phyloP scores from a whole-genome alignment of 805 yeast genomes.

The Ogataea nakhonphanomensis region DNA sequence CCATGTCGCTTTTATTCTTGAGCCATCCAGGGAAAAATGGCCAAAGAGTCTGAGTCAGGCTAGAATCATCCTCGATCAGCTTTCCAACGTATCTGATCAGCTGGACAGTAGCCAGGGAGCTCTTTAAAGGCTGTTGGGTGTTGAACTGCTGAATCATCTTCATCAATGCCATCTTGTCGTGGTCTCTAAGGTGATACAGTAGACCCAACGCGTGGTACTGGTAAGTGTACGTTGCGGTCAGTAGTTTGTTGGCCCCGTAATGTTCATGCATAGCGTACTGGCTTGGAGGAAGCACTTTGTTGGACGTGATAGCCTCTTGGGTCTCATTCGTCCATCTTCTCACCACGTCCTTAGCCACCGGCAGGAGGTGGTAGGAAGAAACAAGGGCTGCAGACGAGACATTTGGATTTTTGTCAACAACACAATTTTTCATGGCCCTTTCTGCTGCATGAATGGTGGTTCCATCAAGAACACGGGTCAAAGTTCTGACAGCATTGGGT shows the following conservation, averaged over 20 bases:
- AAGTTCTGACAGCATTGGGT: conserved; percentile 92
- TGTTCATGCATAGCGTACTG: conserved; percentile 53
- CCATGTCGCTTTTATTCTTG: conserved; percentile 81
- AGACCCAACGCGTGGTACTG: conserved; percentile 96
- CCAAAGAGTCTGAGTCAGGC: conserved; percentile 54
- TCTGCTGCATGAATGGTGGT: conserved; percentile 91
- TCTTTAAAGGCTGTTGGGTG: conserved; percentile 58
- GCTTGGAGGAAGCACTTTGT: conserved; percentile 48
- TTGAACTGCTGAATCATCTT: conserved; percentile 80
- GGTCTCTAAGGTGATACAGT: conserved; percentile 80
- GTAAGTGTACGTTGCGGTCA: conserved; percentile 73
- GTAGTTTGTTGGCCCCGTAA: conserved; percentile 52
- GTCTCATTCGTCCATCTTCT: conserved; percentile 93
- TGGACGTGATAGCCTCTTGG: conserved; percentile 78
- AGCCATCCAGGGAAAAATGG: conserved; percentile 68
- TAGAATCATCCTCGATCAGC: conserved; percentile 68
- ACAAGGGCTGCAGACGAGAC: conserved; percentile 93
- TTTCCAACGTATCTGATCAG: conserved; percentile 78
- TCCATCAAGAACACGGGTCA: conserved; percentile 84
- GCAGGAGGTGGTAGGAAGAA: conserved; percentile 84
- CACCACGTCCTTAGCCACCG: conserved; percentile 87
- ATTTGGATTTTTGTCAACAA: conserved; percentile 85
- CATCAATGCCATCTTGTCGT: conserved; percentile 90
- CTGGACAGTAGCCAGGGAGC: conserved; percentile 81
- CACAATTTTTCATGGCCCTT: conserved; percentile 85